Conservation (phyloP, 2,329 filamentous ascomycete genomes). For the Phoma sp. region DNA sequence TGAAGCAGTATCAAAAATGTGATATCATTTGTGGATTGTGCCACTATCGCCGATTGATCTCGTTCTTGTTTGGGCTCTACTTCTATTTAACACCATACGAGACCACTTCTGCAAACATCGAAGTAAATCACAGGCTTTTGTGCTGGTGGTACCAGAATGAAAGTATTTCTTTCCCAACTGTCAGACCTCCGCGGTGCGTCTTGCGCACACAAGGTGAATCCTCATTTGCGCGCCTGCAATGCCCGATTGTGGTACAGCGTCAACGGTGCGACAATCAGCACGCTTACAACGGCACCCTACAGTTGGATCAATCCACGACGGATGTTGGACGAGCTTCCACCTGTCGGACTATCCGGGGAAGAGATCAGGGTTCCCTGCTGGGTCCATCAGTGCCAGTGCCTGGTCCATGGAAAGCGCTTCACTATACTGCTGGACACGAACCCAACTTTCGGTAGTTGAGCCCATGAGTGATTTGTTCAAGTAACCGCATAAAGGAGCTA, state of each 20-base stretch:
- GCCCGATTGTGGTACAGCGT: conserved; percentile 1
- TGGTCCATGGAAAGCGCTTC: conserved; percentile 1
- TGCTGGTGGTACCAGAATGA: not conserved
- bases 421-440: not conserved
- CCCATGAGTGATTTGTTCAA: not conserved
- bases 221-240: not conserved
- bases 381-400: not conserved
- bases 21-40: not conserved
- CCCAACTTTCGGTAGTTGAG: not conserved
- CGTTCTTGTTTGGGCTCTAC: not conserved
- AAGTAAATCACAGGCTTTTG: not conserved
- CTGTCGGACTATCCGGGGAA: not conserved
- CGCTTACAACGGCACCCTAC: not conserved
- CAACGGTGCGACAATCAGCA: not conserved
- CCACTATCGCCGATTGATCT: not conserved
- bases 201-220: not conserved
- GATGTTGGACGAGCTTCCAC: not conserved
- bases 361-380: not conserved
- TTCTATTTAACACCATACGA: not conserved
- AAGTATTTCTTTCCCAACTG: not conserved
- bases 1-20: not conserved
- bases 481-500: not conserved
- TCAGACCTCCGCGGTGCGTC: not conserved
- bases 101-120: not conserved
- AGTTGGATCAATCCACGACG: not conserved